Base-by-base conservation (phyloP, 441 rosid species). In the Erysimum pusillum region DNA sequence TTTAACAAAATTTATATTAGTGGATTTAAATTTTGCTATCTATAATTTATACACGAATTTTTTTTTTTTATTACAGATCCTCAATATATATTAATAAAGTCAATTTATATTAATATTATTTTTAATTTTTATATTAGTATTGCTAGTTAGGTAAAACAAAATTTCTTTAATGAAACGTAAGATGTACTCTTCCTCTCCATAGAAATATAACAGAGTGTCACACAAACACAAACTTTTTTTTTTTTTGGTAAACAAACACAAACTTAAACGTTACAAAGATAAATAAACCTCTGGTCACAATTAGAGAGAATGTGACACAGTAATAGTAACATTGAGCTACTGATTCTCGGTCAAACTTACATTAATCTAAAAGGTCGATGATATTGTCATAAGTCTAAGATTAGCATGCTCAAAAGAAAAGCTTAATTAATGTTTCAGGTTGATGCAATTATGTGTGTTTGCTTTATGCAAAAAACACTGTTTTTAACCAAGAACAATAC, bases 381-480 rank as follows among this genome's bases (percentile, higher is more conserved):
- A 44, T 53, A 60, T 54, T 54, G 41, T 39, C 20, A 58, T 39
- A 32, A 2, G 28, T 25, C 4, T 35, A 35, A 66, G 66, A 59
- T 60, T 70, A 67, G 78, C 78, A 78, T 67, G 81, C 78, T 45
- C 10, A 76, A 32, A 62, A 68, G 41, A 12, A 45, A 14, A 31
- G 14, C 11, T 75, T 65, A 65, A 28, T 44, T 78, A 73, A 42
- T 49, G 41, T 67, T 15, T 48, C 69, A 25, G 52, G 64, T 67
- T 60, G 74, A 51, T 6, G 74, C 70, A 78, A 78, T 78, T 78
- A 78, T 78, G 52, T 12, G 46, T 17, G 17, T 62, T 36, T 69
- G 73, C 79, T 81, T 77, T 81, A 73, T 48, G 63, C 34, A 63
- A 18, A 25, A 59, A 73, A 63, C 70, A 75, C 67, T 63, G 69